Percentiles rank a stretch among this genome's conserved stretches.
Conservation (phyloP, 108 stramenopile genomes). For the Ochromonas danica region DNA sequence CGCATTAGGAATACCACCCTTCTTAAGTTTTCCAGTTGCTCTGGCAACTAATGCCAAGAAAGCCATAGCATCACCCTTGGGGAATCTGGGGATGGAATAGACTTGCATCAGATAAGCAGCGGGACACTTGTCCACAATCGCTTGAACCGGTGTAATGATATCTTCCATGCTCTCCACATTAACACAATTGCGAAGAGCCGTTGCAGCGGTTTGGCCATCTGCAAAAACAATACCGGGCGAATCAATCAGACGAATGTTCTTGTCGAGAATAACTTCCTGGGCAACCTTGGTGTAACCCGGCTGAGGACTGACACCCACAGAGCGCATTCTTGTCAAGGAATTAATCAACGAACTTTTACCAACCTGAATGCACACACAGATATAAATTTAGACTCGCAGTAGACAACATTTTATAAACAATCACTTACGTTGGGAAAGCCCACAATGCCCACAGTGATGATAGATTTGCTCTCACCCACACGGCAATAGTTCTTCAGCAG, state of each 20-base stretch:
- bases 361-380: not conserved
- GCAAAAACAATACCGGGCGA: constrained; percentile 96
- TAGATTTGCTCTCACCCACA: constrained; percentile 61
- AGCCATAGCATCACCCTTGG: constrained; percentile 62
- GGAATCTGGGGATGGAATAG: constrained; percentile 88
- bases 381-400: too few species aligned
- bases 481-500: constrained; percentile 97
- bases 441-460: constrained; percentile 61
- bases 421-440: constrained; percentile 94
- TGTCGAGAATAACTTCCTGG: constrained; percentile 75
- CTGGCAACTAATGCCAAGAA: constrained; percentile 92
- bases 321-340: not conserved
- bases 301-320: constrained; percentile 88
- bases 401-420: constrained; percentile 77
- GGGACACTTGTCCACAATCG: constrained; percentile 75
- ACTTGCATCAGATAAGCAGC: constrained; percentile 83
- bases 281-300: constrained; percentile 79
- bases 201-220: constrained; percentile 44
- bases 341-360: constrained; percentile 33
- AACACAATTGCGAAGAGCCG: constrained; percentile 82
- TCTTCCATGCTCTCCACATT: constrained; percentile 86
- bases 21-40: constrained; percentile 78
- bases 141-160: constrained; percentile 80
- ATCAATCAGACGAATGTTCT: constrained; percentile 88
- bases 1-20: constrained; percentile 93